Conservation (phyloP, 2,329 filamentous ascomycete genomes). For the Xylariaceae sp. region DNA sequence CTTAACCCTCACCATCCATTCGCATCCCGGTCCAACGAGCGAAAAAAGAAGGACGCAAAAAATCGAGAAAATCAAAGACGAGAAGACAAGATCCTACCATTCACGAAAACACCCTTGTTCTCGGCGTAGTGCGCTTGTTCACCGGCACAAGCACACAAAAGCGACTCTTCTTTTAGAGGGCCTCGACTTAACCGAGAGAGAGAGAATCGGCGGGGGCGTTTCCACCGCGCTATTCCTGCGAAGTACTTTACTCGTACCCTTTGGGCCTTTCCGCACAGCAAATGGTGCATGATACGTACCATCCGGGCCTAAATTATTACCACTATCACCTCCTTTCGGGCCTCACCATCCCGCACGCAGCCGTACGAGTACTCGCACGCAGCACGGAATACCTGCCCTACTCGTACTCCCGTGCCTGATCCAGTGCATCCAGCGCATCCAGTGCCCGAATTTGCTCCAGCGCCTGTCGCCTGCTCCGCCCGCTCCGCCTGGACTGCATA, state of each 20-base stretch:
- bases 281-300: background rate
- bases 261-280: too few species aligned
- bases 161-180: background rate
- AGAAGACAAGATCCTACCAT: background rate
- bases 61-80: background rate
- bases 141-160: too few species aligned
- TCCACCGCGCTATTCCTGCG: too few species aligned
- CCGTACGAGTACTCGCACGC: too few species aligned
- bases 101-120: too few species aligned
- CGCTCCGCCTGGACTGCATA: background rate
- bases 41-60: background rate
- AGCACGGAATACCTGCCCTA: too few species aligned
- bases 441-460: too few species aligned
- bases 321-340: background rate
- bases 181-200: background rate
- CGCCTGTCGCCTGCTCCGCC: too few species aligned
- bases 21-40: background rate
- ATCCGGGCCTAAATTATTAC: slow-evolving; percentile 5
- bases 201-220: background rate
- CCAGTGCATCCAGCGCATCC: too few species aligned
- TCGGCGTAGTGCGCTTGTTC: too few species aligned
- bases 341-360: background rate
- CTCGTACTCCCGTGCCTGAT: too few species aligned
- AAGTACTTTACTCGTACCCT: too few species aligned
- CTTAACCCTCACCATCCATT: background rate